Base-by-base conservation (phyloP, 2,329 filamentous ascomycete species). In the Ascocoryne sarcoides region DNA sequence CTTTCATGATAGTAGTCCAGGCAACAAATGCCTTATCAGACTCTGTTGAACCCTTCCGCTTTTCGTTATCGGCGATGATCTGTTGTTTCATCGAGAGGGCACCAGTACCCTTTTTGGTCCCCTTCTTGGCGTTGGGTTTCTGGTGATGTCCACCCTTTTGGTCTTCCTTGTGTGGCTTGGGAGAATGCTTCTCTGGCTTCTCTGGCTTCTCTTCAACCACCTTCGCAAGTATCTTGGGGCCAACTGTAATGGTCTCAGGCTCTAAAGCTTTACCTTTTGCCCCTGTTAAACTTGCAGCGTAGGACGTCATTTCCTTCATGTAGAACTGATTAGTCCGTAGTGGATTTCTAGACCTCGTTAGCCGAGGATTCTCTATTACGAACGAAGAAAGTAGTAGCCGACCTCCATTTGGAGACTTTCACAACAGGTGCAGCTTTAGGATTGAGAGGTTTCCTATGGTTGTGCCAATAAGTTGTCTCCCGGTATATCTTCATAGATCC, bases 261-360 rank as follows among this genome's bases (percentile, higher is more conserved):
- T 81, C 68, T 4, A 85, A 66, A 2, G 64, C 65, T 47, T 77
- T 82, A 3, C 79, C 80, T 2, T 69, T 65, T 0, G 75, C 67
- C 42, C 78, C 80, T 0, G 79, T 83, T 34, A 87, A 65, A 58
- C 79, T 84, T 10, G 77, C 79, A 2, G 83, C 79, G 55, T 87
- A 88, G 1, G 69, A 66, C 19, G 70, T 69, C 60, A 82, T 82
- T 43, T 84, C 78, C 1, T 72, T 70, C 73, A 84, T 82, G 53
- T 76, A 78, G 37, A 65, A 67, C 51, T 87, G 81, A 32, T 81
- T 60, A 3, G 47, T 52, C 19, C 58, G 50, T 5, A 60, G 44
- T 8, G 58, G 57, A 37, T 60, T 59, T 18, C 55, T 57, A 18
- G 8, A 29, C 7, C 4, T 9, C 10, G 10, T 44, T 32, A 36